phyloP scores from a whole-genome alignment of 2,329 filamentous ascomycete genomes.

The Pyrenochaeta sp. region DNA sequence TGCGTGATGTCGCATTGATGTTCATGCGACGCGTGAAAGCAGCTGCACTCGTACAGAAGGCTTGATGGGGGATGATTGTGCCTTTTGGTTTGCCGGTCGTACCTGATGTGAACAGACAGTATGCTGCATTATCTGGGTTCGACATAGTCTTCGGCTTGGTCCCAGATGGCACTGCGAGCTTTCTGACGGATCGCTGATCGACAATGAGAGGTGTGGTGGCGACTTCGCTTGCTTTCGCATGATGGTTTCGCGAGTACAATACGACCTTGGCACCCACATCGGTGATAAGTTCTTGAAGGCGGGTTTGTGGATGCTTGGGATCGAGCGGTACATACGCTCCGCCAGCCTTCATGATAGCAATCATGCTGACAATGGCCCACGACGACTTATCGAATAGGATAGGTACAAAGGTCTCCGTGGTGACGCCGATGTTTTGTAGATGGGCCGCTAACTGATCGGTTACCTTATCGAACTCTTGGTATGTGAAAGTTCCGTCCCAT shows the following conservation, averaged over 20 bases:
- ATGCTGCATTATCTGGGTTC: conserved; percentile 61
- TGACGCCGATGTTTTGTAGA: conserved; percentile 36
- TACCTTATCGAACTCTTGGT: conserved; percentile 44
- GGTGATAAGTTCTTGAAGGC: conserved; percentile 47
- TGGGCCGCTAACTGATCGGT: conserved; percentile 37
- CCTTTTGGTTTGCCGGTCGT: conserved; percentile 62
- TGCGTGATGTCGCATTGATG: conserved; percentile 63
- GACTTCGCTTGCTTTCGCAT: conserved; percentile 32
- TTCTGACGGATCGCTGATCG: conserved; percentile 53
- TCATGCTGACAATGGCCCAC: conserved; percentile 44
- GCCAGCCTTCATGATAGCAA: conserved; percentile 51
- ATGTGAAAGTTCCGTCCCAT: conserved; percentile 42
- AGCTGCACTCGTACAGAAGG: conserved; percentile 60
- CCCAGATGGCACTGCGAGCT: conserved; percentile 44
- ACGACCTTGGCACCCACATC: conserved; percentile 42
- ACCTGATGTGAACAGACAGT: conserved; percentile 65
- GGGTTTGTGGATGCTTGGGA: conserved; percentile 45
- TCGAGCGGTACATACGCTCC: conserved; percentile 50
- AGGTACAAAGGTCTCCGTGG: conserved; percentile 43
- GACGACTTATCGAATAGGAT: conserved; percentile 49
- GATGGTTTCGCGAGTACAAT: conserved; percentile 35
- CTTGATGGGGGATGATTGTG: conserved; percentile 69
- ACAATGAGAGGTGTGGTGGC: conserved; percentile 31
- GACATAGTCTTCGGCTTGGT: conserved; percentile 48
- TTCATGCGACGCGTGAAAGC: conserved; percentile 44